A percentile compares a stretch with the other conserved stretches of the same genome.
Conservation (phyloP, 441 rosid genomes). For the Heliophila coronopifolia region DNA sequence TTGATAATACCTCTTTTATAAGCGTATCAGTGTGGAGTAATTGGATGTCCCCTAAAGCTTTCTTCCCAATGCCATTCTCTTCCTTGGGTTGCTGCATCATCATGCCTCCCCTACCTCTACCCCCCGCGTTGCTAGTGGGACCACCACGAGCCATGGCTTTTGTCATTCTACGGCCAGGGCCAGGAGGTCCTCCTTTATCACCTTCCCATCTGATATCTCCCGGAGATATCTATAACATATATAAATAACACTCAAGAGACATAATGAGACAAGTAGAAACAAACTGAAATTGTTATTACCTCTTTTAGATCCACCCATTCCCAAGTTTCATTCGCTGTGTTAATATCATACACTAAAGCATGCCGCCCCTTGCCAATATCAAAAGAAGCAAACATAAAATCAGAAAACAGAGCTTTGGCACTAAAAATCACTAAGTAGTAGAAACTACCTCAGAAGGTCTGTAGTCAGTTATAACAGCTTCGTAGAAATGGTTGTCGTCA, state of each 20-base stretch:
- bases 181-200: slow-evolving; percentile 77
- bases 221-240: slow-evolving; percentile 55
- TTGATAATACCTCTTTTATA: slow-evolving; percentile 64
- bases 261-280: neutral
- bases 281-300: slow-evolving; percentile 40
- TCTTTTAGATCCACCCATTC: slow-evolving; percentile 99
- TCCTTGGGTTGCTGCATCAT: slow-evolving; percentile 53
- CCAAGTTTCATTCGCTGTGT: slow-evolving; percentile 77
- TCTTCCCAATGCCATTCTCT: slow-evolving; percentile 74
- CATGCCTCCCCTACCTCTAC: slow-evolving; percentile 83
- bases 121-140: slow-evolving; percentile 46
- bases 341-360: slow-evolving; percentile 91
- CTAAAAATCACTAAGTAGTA: slow-evolving; percentile 14
- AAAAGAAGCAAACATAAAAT: slow-evolving; percentile 16
- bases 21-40: slow-evolving; percentile 84
- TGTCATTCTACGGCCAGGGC: slow-evolving; percentile 71
- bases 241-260: slow-evolving; percentile 1
- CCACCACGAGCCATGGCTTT: slow-evolving; percentile 68
- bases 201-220: slow-evolving; percentile 92
- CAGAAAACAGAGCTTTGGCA: slow-evolving; percentile 8
- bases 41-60: slow-evolving; percentile 73
- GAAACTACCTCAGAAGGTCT: slow-evolving; percentile 54
- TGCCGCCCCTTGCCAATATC: slow-evolving; percentile 64
- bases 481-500: slow-evolving; percentile 84
- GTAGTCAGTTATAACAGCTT: slow-evolving; percentile 86